Conservation (phyloP, 164 flowering plant species). For the Magnolia kwangsiensis region DNA sequence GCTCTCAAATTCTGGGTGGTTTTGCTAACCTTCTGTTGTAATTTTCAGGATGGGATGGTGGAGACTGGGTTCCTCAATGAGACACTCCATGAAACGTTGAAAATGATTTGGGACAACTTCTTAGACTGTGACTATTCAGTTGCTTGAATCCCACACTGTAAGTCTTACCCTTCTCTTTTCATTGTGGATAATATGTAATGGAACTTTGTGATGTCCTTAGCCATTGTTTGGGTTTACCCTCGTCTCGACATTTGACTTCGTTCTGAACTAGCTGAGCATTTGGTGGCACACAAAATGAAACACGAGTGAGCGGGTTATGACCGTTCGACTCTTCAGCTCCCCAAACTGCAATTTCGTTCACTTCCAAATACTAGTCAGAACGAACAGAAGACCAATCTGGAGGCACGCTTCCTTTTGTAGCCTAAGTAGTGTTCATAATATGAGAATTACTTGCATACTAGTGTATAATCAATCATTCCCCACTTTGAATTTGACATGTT, state of each 20-base stretch:
- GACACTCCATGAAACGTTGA: constrained; percentile 33
- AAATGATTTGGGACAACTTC: constrained; percentile 47
- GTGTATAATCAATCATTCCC: not conserved
- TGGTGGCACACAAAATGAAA: not conserved
- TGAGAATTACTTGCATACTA: not conserved
- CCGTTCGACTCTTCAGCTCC: not conserved
- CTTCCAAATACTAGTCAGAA: not conserved
- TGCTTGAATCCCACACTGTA: constrained; percentile 8
- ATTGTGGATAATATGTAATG: too few relatives aligned
- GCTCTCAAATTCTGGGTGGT: not conserved
- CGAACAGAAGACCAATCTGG: not conserved
- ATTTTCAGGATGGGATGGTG: constrained; percentile 25
- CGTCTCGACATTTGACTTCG: not conserved
- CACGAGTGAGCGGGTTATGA: not conserved
- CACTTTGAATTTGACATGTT: not conserved
- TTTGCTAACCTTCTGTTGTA: not conserved
- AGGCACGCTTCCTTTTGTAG: not conserved
- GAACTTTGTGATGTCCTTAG: not conserved
- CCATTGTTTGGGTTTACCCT: not conserved
- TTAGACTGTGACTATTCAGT: constrained; percentile 17
- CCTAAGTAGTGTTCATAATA: not conserved
- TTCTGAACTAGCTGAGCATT: not conserved
- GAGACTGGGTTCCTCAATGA: constrained; percentile 15
- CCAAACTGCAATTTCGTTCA: too few relatives aligned
- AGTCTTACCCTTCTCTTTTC: not conserved